A percentile compares a stretch with the other conserved stretches of the same genome.
phyloP scores from a whole-genome alignment of 176 grass and related monocot species.

The Oryza nivara region DNA sequence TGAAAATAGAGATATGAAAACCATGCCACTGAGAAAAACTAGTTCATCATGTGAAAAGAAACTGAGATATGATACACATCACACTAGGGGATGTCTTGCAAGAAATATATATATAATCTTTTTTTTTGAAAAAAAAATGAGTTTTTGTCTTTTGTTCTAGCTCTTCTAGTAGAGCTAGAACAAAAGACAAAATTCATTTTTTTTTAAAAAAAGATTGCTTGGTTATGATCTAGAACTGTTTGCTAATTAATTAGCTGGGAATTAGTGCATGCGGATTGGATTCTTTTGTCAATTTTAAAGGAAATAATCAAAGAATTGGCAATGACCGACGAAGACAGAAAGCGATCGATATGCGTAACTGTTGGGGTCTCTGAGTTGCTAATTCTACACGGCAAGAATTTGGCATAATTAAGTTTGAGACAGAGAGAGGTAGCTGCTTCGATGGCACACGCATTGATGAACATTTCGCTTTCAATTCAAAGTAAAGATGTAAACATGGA shows the following conservation, averaged over 20 bases:
- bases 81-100: not conserved
- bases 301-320: not conserved
- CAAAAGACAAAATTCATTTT: no score
- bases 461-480: not conserved
- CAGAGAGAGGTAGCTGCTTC: not conserved
- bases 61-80: not conserved
- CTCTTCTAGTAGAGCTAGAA: not conserved
- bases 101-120: not conserved
- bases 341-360: not conserved
- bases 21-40: not conserved
- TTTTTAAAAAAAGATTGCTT: not conserved
- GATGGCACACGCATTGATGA: not conserved
- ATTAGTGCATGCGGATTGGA: not conserved
- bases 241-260: not conserved
- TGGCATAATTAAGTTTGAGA: not conserved
- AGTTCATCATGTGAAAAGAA: not conserved
- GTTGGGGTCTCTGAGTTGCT: not conserved
- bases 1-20: not conserved
- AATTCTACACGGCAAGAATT: conserved; percentile 35
- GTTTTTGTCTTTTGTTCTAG: not conserved
- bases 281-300: not conserved
- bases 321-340: not conserved
- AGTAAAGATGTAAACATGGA: not conserved
- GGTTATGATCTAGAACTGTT: not conserved
- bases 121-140: not conserved